Percentiles rank a stretch among this genome's conserved stretches.
Conservation (phyloP, 192 early-diverging fungal species). For the Funneliformis geosporum region DNA sequence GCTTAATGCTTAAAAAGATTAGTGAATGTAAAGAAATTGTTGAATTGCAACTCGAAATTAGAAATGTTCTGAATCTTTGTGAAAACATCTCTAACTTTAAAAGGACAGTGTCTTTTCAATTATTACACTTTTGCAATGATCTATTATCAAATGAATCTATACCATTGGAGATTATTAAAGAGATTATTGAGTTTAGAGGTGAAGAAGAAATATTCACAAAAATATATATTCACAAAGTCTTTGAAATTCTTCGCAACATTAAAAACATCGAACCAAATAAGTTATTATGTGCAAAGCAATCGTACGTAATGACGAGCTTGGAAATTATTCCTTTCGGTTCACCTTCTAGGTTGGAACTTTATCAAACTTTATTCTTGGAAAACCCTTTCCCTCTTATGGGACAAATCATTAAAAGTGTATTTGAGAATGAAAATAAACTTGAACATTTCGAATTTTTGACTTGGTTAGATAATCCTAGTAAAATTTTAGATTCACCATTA, state of each 20-base stretch:
- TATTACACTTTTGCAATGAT: conserved; percentile 27
- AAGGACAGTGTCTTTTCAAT: not conserved
- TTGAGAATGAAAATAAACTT: conserved; percentile 1
- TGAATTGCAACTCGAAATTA: conserved; percentile 14
- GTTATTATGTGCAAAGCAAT: conserved; percentile 7
- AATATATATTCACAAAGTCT: not conserved
- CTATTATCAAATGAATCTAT: conserved; percentile 22
- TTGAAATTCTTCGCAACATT: conserved; percentile 3
- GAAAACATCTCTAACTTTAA: not conserved
- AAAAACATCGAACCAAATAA: not conserved
- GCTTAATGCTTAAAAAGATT: not conserved
- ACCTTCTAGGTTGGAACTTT: conserved; percentile 1
- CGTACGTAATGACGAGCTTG: conserved; percentile 13
- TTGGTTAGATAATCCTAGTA: not conserved
- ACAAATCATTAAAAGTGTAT: conserved; percentile 12
- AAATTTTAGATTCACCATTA: conserved; percentile 1
- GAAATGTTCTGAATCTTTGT: conserved; percentile 18
- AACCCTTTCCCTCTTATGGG: not conserved
- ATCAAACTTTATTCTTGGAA: conserved; percentile 13
- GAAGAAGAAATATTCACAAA: not conserved
- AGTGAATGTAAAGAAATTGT: not conserved
- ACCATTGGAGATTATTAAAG: not conserved
- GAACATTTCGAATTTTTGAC: not conserved
- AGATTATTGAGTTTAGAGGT: not conserved
- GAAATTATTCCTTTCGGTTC: conserved; percentile 14